phyloP scores from a whole-genome alignment of 495 filamentous ascomycete species.

The Mycothermus thermophilus region DNA sequence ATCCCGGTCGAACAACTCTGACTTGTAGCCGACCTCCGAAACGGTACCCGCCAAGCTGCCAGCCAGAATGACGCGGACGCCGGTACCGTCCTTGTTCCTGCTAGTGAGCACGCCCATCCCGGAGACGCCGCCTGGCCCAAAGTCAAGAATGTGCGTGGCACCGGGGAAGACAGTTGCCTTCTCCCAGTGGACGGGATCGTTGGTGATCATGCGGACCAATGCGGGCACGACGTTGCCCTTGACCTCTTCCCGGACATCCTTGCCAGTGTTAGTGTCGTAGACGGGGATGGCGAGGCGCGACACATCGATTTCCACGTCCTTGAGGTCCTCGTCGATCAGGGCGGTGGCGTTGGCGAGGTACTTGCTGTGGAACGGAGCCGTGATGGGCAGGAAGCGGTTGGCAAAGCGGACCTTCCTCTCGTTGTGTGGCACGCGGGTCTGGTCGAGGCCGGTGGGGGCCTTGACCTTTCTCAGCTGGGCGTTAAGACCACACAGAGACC shows the following conservation, averaged over 20 bases:
- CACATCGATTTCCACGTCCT: constrained; percentile 58
- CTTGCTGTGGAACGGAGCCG: constrained; percentile 92
- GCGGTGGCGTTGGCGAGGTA: constrained; percentile 70
- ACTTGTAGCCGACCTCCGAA: constrained; percentile 86
- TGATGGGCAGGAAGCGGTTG: constrained; percentile 94
- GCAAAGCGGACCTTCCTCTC: constrained; percentile 92
- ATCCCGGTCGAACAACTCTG: constrained; percentile 92
- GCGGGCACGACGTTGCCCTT: constrained; percentile 59
- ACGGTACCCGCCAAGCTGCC: constrained; percentile 84
- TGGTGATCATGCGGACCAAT: constrained; percentile 83
- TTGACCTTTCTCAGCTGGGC: constrained; percentile 88
- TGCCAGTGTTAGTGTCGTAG: constrained; percentile 73
- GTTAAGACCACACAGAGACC: constrained; percentile 92
- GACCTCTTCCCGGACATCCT: constrained; percentile 54
- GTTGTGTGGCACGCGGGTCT: constrained; percentile 86
- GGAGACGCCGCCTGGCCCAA: constrained; percentile 90
- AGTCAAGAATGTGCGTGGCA: constrained; percentile 90
- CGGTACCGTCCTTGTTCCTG: constrained; percentile 95
- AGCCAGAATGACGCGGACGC: constrained; percentile 86
- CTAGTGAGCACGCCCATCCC: constrained; percentile 94
- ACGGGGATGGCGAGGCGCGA: constrained; percentile 64
- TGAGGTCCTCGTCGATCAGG: constrained; percentile 73
- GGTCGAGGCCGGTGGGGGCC: constrained; percentile 88
- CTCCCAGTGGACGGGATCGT: constrained; percentile 88
- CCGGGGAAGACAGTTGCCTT: constrained; percentile 75